Base-by-base conservation (phyloP, 2,329 filamentous ascomycete species). In the Pseudopyricularia javanii region DNA sequence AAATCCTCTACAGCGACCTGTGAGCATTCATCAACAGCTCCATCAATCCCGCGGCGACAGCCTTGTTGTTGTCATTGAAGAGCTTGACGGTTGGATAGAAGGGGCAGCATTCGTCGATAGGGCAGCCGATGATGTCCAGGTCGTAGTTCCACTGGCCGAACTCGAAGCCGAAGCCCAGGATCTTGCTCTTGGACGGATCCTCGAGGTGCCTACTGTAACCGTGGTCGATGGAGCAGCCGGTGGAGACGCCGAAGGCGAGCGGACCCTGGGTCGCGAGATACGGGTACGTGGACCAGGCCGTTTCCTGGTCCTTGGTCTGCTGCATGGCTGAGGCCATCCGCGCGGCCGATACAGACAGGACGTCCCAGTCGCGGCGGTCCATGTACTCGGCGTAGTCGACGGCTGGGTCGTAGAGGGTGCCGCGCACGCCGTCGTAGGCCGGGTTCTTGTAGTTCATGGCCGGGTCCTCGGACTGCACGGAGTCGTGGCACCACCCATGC, bases 401-500 rank as follows among this genome's bases (percentile, higher is more conserved):
- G 1, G 24, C 40, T 3, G 40, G 40, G 40, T 52, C 50, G 24
- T 17, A 43, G 8, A 52, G 37, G 55, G 58, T 47, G 55, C 54
- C 51, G 64, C 63, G 26, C 12, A 70, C 69, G 53, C 71, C 70
- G 54, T 81, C 72, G 54, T 74, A 82, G 5, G 70, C 62, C 3
- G 65, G 52, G 68, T 80, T 81, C 22, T 67, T 60, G 63, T 80
- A 79, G 64, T 71, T 79, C 69, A 75, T 74, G 49, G 56, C 56
- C 0, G 70, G 59, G 49, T 70, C 68, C 0, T 62, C 67, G 51
- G 64, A 64, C 63, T 81, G 78, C 53, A 73, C 66, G 49, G 74
- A 68, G 57, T 81, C 77, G 56, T 76, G 73, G 26, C 78, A 77
- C 78, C 78, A 82, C 52, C 68, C 70, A 63, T 80, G 80, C 12